phyloP scores from a whole-genome alignment of 208 protist genomes.

The Wallacemonas sp. region DNA sequence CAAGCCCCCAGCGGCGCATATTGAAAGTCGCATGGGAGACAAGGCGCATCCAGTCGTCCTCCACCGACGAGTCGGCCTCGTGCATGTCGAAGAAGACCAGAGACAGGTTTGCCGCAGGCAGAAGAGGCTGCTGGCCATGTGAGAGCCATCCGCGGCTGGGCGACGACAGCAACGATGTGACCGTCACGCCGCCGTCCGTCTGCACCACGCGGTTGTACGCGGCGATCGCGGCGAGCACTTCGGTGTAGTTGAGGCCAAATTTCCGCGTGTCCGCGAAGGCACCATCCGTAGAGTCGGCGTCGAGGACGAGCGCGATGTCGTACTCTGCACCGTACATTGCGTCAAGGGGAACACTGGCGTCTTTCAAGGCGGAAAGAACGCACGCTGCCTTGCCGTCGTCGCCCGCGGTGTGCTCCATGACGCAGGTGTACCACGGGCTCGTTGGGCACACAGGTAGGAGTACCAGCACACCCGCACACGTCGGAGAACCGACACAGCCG shows the following conservation, averaged over 20 bases:
- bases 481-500: neutral
- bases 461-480: neutral
- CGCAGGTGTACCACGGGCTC: neutral
- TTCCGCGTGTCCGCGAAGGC: neutral
- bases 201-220: constrained; percentile 1
- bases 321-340: neutral
- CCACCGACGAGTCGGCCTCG: neutral
- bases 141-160: neutral
- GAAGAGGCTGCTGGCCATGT: neutral
- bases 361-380: neutral
- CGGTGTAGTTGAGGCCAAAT: neutral
- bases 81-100: neutral
- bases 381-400: neutral
- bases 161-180: constrained; percentile 1
- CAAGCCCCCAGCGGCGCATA: constrained; percentile 19
- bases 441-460: neutral
- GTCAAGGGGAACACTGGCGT: neutral
- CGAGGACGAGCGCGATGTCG: neutral
- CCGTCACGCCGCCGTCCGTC: neutral
- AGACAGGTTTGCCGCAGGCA: neutral
- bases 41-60: constrained; percentile 17
- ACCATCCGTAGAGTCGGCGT: neutral
- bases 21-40: constrained; percentile 27
- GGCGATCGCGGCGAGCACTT: neutral
- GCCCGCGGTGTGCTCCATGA: neutral